Evolutionary conservation across 441 rosid species (phyloP).

Genomic region (Croton laevigatus): DNA sequence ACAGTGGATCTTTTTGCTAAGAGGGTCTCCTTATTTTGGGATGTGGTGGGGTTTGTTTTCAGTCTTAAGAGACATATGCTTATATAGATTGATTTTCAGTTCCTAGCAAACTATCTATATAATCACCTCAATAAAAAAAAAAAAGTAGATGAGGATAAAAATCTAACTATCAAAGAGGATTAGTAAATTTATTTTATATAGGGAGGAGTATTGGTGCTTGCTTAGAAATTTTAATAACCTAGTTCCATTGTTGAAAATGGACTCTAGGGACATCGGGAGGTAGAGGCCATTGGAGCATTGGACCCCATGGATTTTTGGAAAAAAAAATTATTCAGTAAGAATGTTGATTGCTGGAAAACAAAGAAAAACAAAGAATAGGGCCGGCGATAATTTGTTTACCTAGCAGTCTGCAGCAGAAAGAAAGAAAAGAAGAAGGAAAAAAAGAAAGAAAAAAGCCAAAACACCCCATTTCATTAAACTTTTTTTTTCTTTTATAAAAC

Average conservation of each 20-base stretch:
- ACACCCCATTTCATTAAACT: too few relatives aligned
- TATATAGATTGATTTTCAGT: background rate
- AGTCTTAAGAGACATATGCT: constrained; percentile 1
- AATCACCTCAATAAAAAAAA: constrained; percentile 3
- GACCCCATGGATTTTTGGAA: too few relatives aligned
- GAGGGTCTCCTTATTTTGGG: background rate
- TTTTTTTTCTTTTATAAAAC: too few relatives aligned
- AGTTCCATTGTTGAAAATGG: constrained; percentile 11
- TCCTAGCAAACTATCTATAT: background rate
- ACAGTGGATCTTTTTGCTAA: constrained; percentile 8
- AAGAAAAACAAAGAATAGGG: too few relatives aligned
- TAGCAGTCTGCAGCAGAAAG: too few relatives aligned
- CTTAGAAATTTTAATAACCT: constrained; percentile 12
- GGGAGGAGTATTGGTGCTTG: constrained; percentile 1
- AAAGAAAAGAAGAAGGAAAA: too few relatives aligned
- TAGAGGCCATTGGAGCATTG: too few relatives aligned
- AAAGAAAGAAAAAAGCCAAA: too few relatives aligned
- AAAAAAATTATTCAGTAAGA: too few relatives aligned
- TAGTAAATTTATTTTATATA: background rate
- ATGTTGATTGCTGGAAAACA: too few relatives aligned
- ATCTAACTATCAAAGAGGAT: background rate
- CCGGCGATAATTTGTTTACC: too few relatives aligned
- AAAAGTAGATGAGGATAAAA: background rate
- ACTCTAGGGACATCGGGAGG: too few relatives aligned
- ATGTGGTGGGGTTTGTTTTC: constrained; percentile 12